Conservation (phyloP, 1,139 yeast species). For the Kazachstania sp. region DNA sequence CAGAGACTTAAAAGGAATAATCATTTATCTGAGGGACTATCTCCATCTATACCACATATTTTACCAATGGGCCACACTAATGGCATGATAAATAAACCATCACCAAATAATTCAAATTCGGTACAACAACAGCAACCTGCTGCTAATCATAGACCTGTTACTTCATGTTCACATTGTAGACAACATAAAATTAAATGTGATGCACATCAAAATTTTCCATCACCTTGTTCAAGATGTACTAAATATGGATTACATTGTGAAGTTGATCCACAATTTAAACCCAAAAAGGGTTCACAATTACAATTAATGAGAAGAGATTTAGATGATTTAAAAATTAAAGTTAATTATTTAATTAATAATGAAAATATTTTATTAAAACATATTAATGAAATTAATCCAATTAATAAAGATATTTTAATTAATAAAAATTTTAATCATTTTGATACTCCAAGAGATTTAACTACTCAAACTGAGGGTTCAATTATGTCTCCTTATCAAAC, state of each 20-base stretch:
- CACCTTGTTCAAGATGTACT: slow-evolving; percentile 75
- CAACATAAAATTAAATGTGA: slow-evolving; percentile 93
- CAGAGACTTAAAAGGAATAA: slow-evolving; percentile 2
- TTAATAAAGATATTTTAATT: slow-evolving; percentile 6
- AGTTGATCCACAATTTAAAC: slow-evolving; percentile 85
- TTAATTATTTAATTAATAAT: slow-evolving; percentile 64
- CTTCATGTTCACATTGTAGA: slow-evolving; percentile 89
- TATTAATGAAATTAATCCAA: slow-evolving; percentile 4
- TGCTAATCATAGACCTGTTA: slow-evolving; percentile 67
- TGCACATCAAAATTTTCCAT: slow-evolving; percentile 76
- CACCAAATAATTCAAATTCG: background rate
- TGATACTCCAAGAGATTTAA: slow-evolving; percentile 2
- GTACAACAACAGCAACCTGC: background rate
- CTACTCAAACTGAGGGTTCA: background rate
- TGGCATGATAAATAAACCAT: background rate
- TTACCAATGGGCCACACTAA: background rate
- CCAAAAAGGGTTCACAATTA: slow-evolving; percentile 85
- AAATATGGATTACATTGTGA: slow-evolving; percentile 75
- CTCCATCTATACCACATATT: background rate
- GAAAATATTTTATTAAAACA: slow-evolving; percentile 38
- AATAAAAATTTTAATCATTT: background rate
- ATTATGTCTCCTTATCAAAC: slow-evolving; percentile 1
- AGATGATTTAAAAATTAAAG: slow-evolving; percentile 68
- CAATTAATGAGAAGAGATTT: slow-evolving; percentile 79
- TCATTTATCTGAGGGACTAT: background rate